Evolutionary conservation across 192 early-diverging fungal species (phyloP).

Genomic region (Kickxella alabastrina): DNA sequence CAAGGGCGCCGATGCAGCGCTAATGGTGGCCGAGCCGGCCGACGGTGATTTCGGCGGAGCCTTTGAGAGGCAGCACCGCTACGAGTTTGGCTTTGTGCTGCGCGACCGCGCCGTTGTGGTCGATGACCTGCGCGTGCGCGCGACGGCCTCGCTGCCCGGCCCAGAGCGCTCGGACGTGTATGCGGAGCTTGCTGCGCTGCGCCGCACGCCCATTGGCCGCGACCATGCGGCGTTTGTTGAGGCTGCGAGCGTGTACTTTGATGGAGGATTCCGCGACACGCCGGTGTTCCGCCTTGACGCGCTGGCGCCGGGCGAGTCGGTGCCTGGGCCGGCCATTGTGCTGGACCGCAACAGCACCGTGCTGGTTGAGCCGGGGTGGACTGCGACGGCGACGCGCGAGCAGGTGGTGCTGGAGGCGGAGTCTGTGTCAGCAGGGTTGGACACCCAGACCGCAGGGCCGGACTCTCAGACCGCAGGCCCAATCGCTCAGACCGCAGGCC

Average conservation of each 20-base stretch:
- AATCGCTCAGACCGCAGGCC: neutral
- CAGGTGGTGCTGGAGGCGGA: constrained; percentile 54
- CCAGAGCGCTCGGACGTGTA: constrained; percentile 36
- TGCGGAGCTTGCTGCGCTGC: constrained; percentile 47
- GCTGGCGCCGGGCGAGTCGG: constrained; percentile 60
- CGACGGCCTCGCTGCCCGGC: constrained; percentile 57
- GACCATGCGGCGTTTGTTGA: constrained; percentile 42
- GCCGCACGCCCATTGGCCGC: neutral
- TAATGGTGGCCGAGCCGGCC: constrained; percentile 79
- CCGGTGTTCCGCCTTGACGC: constrained; percentile 68
- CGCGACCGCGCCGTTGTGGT: constrained; percentile 76
- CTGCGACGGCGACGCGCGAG: constrained; percentile 66
- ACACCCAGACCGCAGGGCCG: constrained; percentile 45
- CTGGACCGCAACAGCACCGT: constrained; percentile 87
- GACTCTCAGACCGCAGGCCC: constrained; percentile 45
- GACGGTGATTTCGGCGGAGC: constrained; percentile 54
- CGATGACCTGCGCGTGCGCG: constrained; percentile 90
- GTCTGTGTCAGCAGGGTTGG: neutral
- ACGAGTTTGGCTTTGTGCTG: constrained; percentile 95
- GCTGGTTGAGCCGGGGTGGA: constrained; percentile 78
- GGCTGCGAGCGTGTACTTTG: constrained; percentile 71
- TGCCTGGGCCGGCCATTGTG: constrained; percentile 87
- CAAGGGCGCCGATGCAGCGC: constrained; percentile 84
- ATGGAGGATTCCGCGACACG: constrained; percentile 61
- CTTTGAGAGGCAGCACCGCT: constrained; percentile 75